Base-by-base conservation (phyloP, 768 basidiomycete species). In the Artomyces pyxidatus region DNA sequence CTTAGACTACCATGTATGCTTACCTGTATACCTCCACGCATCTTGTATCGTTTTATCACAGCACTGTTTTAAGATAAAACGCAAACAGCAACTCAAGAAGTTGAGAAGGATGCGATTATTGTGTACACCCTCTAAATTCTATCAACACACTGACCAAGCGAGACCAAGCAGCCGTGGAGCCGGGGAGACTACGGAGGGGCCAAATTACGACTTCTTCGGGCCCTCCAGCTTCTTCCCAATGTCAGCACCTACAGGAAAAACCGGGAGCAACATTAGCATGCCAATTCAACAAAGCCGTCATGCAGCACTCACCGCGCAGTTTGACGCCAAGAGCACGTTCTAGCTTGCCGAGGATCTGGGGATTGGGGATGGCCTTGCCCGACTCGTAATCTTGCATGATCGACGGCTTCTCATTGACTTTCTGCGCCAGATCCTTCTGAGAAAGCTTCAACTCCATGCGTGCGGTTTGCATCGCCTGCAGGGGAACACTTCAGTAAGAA, bases 361-460 rank as follows among this genome's bases (percentile, higher is more conserved):
- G 69, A 61, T 85, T 92, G 26, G 93, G 93, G 32, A 90, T 78
- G 27, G 92, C 93, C 66, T 80, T 85, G 48, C 89, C 83, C 3
- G 85, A 76, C 66, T 96, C 93, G 64, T 95, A 91, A 58, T 93
- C 92, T 65, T 90, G 86, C 29, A 91, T 69, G 44, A 92, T 72
- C 42, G 85, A 85, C 26, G 86, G 88, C 66, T 93, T 94, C 71
- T 93, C 91, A 64, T 96, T 97, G 60, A 93, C 80, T 72, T 89
- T 90, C 62, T 85, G 83, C 10, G 93, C 94, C 32, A 95, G 70
- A 42, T 95, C 92, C 68, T 94, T 95, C 68, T 97, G 94, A 9
- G 91, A 84, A 45, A 93, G 61, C 57, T 84, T 76, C 64, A 83
- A 76, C 22, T 83, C 90, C 70, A 76, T 70, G 49, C 94, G 86